These are phyloP conservation scores for Colletotrichum destructivum DNA, from an alignment of 2,329 filamentous ascomycete species.

Conservation along the genomic window DNA sequence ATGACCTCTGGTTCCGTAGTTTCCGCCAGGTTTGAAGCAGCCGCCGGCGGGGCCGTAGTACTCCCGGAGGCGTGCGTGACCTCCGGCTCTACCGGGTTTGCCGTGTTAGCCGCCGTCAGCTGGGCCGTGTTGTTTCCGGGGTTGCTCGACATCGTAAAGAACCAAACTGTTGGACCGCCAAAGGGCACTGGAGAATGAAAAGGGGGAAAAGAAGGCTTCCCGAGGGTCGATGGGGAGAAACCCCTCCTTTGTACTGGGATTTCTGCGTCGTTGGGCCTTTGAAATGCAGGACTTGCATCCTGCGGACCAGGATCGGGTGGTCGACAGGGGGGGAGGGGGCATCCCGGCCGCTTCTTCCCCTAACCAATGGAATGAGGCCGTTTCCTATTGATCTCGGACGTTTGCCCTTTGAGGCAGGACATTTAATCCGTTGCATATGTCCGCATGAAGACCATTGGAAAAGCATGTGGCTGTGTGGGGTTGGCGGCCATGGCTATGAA, in stretches of 20 bases:
- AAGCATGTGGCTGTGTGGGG: no score
- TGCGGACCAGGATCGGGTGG: neutral
- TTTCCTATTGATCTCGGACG: no score
- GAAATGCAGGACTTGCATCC: neutral
- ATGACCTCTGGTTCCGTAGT: neutral
- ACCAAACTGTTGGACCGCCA: accelerated
- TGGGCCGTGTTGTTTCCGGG: neutral
- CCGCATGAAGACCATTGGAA: neutral
- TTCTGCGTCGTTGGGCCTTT: neutral
- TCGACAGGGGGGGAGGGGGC: neutral
- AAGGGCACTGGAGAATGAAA: neutral
- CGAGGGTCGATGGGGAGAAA: neutral
- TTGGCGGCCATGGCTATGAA: neutral
- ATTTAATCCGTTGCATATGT: no score
- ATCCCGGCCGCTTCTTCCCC: neutral
- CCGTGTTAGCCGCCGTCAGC: neutral
- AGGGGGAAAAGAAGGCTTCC: neutral
- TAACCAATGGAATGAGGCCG: neutral
- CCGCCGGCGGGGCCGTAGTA: neutral
- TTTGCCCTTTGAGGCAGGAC: neutral
- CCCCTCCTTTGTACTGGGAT: conserved; percentile 2
- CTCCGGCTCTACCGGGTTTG: neutral
- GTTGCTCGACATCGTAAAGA: neutral
- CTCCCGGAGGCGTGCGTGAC: neutral
- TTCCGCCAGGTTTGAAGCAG: neutral